Percentiles rank a stretch among this genome's conserved stretches.
phyloP scores from a whole-genome alignment of 2,329 filamentous ascomycete genomes.

The Myriosclerotinia scirpicola region DNA sequence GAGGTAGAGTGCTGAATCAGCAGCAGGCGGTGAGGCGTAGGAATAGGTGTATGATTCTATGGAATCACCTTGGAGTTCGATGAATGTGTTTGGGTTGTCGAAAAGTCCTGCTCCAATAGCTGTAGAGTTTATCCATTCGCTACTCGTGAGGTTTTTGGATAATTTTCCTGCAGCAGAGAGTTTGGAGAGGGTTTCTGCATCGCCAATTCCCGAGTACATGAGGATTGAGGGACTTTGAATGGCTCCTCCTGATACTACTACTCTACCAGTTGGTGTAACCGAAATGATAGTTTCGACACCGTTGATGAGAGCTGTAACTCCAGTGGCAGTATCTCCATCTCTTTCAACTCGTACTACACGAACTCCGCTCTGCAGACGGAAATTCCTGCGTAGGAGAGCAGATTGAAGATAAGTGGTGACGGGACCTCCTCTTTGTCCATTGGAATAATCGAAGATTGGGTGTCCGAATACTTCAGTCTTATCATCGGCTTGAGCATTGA shows the following conservation, averaged over 20 bases:
- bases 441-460: slow-evolving; percentile 49
- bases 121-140: slow-evolving; percentile 50
- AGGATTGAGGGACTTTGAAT: slow-evolving; percentile 54
- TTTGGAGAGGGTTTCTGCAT: slow-evolving; percentile 35
- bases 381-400: slow-evolving; percentile 46
- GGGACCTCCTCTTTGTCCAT: slow-evolving; percentile 52
- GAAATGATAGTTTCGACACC: slow-evolving; percentile 33
- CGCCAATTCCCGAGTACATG: slow-evolving; percentile 53
- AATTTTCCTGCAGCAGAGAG: slow-evolving; percentile 44
- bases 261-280: slow-evolving; percentile 31
- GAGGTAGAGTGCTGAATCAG: slow-evolving; percentile 50
- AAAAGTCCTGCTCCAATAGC: slow-evolving; percentile 53
- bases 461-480: slow-evolving; percentile 52
- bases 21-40: slow-evolving; percentile 46
- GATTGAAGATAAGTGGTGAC: slow-evolving; percentile 51
- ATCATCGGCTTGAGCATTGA: slow-evolving; percentile 48
- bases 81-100: slow-evolving; percentile 57
- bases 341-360: slow-evolving; percentile 49
- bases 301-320: slow-evolving; percentile 43
- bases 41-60: slow-evolving; percentile 51
- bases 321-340: slow-evolving; percentile 44
- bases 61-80: slow-evolving; percentile 47
- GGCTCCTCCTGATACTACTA: slow-evolving; percentile 52
- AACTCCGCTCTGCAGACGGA: slow-evolving; percentile 47
- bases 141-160: slow-evolving; percentile 36